Evolutionary conservation across 106 monocot genomes (phyloP), one percentile per base, ranked within the genome.

Genomic region (Iris macrosiphon): DNA sequence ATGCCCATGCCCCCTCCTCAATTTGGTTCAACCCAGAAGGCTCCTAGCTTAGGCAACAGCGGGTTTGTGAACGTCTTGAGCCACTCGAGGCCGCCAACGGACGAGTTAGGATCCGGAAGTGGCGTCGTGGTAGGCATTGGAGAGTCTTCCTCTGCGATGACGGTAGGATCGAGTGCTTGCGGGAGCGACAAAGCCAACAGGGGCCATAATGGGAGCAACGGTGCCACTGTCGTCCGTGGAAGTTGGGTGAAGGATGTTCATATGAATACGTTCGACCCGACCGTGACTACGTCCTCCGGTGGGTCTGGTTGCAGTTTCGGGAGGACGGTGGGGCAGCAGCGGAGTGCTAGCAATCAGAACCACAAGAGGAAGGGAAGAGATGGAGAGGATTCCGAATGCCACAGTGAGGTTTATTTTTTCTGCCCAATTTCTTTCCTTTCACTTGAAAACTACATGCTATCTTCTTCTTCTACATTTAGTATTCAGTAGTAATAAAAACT

Each of bases 331-430:
- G 50, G 45, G 21, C 48, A 72, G 21, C 69, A 53, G 59, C n/a
- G n/a, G n/a, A 78, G 31, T 13, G 45, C 45, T 3, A 55, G 60
- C 23, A 54, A 43, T 60, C 53, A 57, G 29, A 54, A 65, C 27
- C 38, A 45, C 24, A 87, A 87, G 60, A 79, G 92, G 48, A 87
- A 92, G 71, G 68, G 31, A 17, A 71, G 73, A 55, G 71, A 74
- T 60, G 49, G 29, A 9, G 78, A 73, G n/a, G 93, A 81, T 30
- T 72, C 75, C 14, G 80, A 70, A 57, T 77, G 80, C 57, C 78
- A 72, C 2, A 83, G 80, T 30, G 93, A 94, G 93, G 93, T 93
- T 60, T 4, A n/a, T n/a, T n/a, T n/a, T n/a, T n/a, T n/a, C n/a
- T n/a, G n/a, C n/a, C n/a, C n/a, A n/a, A n/a, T n/a, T n/a, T n/a